Evolutionary conservation across 371 early-diverging fungal genomes (phyloP).

Genomic region (Mortierella sp.): DNA sequence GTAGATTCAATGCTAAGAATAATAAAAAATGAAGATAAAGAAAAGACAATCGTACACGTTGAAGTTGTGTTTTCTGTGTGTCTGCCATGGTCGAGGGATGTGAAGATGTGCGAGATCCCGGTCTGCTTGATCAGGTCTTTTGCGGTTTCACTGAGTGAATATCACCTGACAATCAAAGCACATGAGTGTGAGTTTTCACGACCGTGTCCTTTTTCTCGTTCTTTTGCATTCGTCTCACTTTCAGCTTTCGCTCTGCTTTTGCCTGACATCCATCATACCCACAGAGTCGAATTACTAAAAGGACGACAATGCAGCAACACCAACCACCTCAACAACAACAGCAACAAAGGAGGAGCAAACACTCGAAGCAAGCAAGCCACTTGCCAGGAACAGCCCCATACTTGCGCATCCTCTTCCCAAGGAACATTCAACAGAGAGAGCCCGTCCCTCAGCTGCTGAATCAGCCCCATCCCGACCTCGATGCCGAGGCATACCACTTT

Average conservation of each 20-base stretch:
- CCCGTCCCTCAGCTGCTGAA: slow-evolving; percentile 50
- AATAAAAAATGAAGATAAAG: background rate
- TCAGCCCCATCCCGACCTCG: slow-evolving; percentile 59
- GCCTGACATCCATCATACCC: background rate
- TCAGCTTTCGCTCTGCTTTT: background rate
- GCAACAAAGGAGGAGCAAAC: slow-evolving; percentile 24
- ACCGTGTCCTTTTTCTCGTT: background rate
- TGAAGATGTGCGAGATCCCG: background rate
- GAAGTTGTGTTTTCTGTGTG: background rate
- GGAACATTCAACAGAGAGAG: slow-evolving; percentile 47
- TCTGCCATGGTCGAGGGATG: background rate
- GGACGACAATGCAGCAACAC: slow-evolving; percentile 14
- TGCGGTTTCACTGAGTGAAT: too few relatives aligned
- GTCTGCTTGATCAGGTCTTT: too few relatives aligned
- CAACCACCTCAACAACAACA: slow-evolving; percentile 14
- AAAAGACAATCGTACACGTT: background rate
- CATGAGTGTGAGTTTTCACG: too few relatives aligned
- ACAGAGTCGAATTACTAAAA: background rate
- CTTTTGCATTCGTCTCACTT: background rate
- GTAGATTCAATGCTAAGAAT: background rate
- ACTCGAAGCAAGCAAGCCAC: slow-evolving; percentile 19
- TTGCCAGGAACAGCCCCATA: slow-evolving; percentile 35
- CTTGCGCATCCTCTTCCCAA: slow-evolving; percentile 55
- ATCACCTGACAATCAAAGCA: too few relatives aligned
- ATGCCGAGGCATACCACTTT: slow-evolving; percentile 71